These are phyloP conservation scores for Roridomyces roridus DNA, from an alignment of 768 basidiomycete species.

Conservation along the genomic window DNA sequence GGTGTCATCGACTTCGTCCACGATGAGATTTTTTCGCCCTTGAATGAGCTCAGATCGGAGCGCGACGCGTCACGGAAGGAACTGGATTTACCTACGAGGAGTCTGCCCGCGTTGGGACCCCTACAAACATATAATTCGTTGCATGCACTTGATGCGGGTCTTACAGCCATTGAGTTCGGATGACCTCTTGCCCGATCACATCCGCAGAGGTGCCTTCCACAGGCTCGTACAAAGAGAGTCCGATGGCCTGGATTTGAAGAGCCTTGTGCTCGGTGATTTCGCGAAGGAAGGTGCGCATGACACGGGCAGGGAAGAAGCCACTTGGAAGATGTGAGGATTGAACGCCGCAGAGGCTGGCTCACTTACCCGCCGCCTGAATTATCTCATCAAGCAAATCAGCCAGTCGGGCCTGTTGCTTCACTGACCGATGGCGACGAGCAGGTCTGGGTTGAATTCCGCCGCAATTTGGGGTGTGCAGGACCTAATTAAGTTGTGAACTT, in stretches of 20 bases:
- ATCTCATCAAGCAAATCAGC: conserved; percentile 17
- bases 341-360: conserved; percentile 20
- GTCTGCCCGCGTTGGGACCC: conserved; percentile 68
- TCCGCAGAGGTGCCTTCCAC: conserved; percentile 68
- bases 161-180: conserved; percentile 97
- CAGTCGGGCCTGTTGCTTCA: conserved; percentile 1
- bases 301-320: conserved; percentile 95
- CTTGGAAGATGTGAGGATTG: conserved; percentile 43
- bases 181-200: conserved; percentile 81
- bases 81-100: conserved; percentile 69
- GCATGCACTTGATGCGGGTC: conserved; percentile 32
- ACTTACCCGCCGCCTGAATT: conserved; percentile 81
- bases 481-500: conserved; percentile 81
- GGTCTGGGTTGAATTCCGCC: conserved; percentile 81
- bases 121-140: conserved; percentile 37
- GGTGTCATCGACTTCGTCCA: conserved; percentile 86
- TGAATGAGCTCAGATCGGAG: conserved; percentile 3
- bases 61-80: neutral
- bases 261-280: conserved; percentile 71
- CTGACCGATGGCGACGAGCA: conserved; percentile 83
- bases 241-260: conserved; percentile 95
- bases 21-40: conserved; percentile 21
- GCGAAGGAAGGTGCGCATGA: conserved; percentile 90
- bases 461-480: conserved; percentile 57
- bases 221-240: conserved; percentile 93